These are phyloP conservation scores for Hevea brasiliensis DNA, from an alignment of 345 rosid genomes.

Conservation along the genomic window DNA sequence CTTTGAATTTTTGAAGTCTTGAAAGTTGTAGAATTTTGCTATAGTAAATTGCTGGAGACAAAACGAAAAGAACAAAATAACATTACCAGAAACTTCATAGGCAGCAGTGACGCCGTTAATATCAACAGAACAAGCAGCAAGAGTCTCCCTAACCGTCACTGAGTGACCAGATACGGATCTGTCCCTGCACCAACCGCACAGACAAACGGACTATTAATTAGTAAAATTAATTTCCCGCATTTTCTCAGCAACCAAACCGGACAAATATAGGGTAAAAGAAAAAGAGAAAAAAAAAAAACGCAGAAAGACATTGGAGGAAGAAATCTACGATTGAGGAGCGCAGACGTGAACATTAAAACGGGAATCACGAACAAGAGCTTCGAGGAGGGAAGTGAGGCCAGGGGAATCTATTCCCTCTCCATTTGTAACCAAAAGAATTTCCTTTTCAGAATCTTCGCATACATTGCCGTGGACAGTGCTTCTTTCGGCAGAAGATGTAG, in stretches of 20 bases:
- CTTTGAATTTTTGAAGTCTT: too few species aligned
- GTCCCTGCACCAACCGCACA: slow-evolving; percentile 10
- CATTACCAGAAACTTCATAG: slow-evolving; percentile 24
- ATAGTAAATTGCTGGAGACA: background rate
- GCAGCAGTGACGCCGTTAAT: slow-evolving; percentile 20
- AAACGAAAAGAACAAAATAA: background rate
- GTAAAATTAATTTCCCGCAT: background rate
- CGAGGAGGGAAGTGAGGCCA: slow-evolving; percentile 36
- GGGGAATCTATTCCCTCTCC: slow-evolving; percentile 44
- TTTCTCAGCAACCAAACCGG: background rate
- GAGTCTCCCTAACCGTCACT: slow-evolving; percentile 17
- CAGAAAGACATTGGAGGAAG: background rate
- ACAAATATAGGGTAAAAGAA: background rate
- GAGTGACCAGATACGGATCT: slow-evolving; percentile 28
- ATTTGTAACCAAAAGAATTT: slow-evolving; percentile 30
- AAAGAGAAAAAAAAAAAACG: too few species aligned
- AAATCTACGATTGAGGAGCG: slow-evolving; percentile 44
- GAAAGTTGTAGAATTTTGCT: background rate
- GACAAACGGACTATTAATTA: background rate
- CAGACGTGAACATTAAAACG: slow-evolving; percentile 35
- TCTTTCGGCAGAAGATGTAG: background rate
- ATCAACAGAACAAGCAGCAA: slow-evolving; percentile 16
- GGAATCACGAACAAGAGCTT: slow-evolving; percentile 27
- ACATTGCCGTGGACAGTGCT: background rate
- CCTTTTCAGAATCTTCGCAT: slow-evolving; percentile 21